Percentiles rank a stretch among this genome's conserved stretches.
Conservation (phyloP, 768 basidiomycete genomes). For the Leccinum variicolor region DNA sequence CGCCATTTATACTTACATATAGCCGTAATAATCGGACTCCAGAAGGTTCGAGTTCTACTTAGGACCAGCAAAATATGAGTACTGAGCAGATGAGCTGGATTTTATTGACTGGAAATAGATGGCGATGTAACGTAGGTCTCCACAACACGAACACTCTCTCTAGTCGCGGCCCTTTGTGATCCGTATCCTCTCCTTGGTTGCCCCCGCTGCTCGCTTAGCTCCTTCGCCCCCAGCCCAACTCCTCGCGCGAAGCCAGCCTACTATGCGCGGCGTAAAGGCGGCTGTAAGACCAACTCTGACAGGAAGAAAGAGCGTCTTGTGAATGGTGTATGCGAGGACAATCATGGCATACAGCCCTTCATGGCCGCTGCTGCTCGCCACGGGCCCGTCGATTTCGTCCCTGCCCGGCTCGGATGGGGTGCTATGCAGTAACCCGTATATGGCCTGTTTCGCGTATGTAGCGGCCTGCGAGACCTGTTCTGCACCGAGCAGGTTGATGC, state of each 20-base stretch:
- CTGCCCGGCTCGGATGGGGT: slow-evolving; percentile 63
- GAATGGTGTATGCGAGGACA: slow-evolving; percentile 89
- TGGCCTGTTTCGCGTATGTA: slow-evolving; percentile 48
- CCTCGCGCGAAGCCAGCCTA: slow-evolving; percentile 72
- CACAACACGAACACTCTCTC: neutral
- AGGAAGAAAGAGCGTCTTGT: slow-evolving; percentile 92
- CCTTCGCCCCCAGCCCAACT: slow-evolving; percentile 84
- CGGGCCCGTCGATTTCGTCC: slow-evolving; percentile 55
- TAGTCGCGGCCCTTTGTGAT: slow-evolving; percentile 23
- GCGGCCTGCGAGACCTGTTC: slow-evolving; percentile 80
- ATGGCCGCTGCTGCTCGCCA: slow-evolving; percentile 39
- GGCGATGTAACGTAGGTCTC: slow-evolving; percentile 10
- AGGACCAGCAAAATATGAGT: neutral
- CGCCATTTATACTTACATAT: neutral
- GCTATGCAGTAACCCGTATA: slow-evolving; percentile 43
- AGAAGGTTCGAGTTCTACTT: slow-evolving; percentile 9
- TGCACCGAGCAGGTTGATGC: slow-evolving; percentile 84
- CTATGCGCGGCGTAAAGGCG: slow-evolving; percentile 79
- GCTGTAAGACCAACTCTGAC: slow-evolving; percentile 87
- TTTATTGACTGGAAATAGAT: slow-evolving; percentile 1
- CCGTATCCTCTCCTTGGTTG: slow-evolving; percentile 36
- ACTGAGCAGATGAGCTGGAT: slow-evolving; percentile 2
- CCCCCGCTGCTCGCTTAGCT: slow-evolving; percentile 56
- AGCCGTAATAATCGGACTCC: neutral
- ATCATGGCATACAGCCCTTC: slow-evolving; percentile 91